These are phyloP conservation scores for Aspergillus chevalieri DNA, from an alignment of 2,329 filamentous ascomycete species.

Conservation along the genomic window DNA sequence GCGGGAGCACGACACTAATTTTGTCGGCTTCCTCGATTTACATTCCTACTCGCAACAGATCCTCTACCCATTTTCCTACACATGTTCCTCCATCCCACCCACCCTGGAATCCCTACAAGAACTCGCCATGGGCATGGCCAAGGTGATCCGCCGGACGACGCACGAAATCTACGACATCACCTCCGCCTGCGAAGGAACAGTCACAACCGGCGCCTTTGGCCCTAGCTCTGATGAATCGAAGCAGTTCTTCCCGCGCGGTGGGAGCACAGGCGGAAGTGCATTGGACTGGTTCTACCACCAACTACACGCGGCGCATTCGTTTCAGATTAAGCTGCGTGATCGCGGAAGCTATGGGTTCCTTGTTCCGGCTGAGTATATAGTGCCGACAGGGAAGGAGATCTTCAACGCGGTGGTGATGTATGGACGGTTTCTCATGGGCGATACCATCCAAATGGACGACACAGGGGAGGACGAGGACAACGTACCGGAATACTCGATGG, in stretches of 20 bases:
- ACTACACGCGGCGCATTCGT: slow-evolving; percentile 72
- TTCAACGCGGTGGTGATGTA: slow-evolving; percentile 78
- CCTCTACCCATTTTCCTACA: slow-evolving; percentile 84
- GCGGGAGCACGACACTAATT: slow-evolving; percentile 61
- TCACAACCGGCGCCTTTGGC: slow-evolving; percentile 23
- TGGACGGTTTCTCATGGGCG: slow-evolving; percentile 56
- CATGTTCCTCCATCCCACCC: slow-evolving; percentile 70
- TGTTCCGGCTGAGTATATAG: slow-evolving; percentile 75
- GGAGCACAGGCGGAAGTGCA: slow-evolving; percentile 74
- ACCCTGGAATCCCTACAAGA: slow-evolving; percentile 90
- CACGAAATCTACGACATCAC: slow-evolving; percentile 70
- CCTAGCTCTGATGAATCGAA: slow-evolving; percentile 4
- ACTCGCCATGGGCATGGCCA: slow-evolving; percentile 77
- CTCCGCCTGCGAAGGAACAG: slow-evolving; percentile 79
- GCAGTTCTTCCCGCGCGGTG: slow-evolving; percentile 50
- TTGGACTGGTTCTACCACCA: slow-evolving; percentile 96
- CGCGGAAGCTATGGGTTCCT: slow-evolving; percentile 92
- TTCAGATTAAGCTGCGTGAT: slow-evolving; percentile 88
- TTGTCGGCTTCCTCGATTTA: slow-evolving; percentile 81
- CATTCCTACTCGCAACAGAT: slow-evolving; percentile 96
- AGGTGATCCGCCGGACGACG: slow-evolving; percentile 75
- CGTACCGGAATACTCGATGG: not conserved
- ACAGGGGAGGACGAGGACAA: not conserved
- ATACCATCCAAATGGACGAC: slow-evolving; percentile 3
- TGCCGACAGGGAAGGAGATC: slow-evolving; percentile 83